Evolutionary conservation across 2,329 filamentous ascomycete species (phyloP), one percentile per base, ranked within the genome.

Genomic region (Aspergillus ruber): DNA sequence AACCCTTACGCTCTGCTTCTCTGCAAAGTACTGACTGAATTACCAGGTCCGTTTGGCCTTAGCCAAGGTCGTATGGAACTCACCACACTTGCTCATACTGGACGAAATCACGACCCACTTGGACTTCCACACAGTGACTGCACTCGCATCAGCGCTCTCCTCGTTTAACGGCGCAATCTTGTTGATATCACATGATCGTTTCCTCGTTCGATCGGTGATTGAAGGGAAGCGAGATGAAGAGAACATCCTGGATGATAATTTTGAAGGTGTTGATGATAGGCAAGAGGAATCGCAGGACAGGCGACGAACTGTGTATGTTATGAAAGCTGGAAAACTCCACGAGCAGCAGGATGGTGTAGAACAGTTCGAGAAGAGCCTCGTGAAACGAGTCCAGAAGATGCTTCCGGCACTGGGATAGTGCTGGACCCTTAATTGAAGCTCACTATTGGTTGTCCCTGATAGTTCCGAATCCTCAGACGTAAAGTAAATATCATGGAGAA

Each of bases 91-190:
- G 48, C 75, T 91, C 2, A 76, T 91, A 5, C 76, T 91, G 6
- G 88, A 91, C 62, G 89, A 89, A 64, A 84, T 89, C 20, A 93
- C 88, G 6, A 91, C 88, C 1, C 89, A 95, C 71, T 74, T 94
- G 36, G 89, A 94, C 63, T 87, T 86, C 52, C 82, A 93, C 67
- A 91, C 86, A 0, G 86, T 91, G 20, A 79, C 81, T 6, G 86
- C 85, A 2, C 68, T 94, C 46, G 76, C 85, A 1, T 75, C 79
- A 20, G 85, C 84, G 2, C 64, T 94, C 52, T 75, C 77, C 12
- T 70, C 70, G 2, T 94, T 86, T 76, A 78, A 83, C 47, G 88
- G 88, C 0, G 88, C 87, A 0, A 77, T 93, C 3, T 69, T 94
- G 35, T 70, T 93, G 4, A 84, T 93, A 4, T 89, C 83, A 32